These are phyloP conservation scores for Phytophthora tentaculata DNA, from an alignment of 352 stramenopile genomes.

Conservation along the genomic window DNA sequence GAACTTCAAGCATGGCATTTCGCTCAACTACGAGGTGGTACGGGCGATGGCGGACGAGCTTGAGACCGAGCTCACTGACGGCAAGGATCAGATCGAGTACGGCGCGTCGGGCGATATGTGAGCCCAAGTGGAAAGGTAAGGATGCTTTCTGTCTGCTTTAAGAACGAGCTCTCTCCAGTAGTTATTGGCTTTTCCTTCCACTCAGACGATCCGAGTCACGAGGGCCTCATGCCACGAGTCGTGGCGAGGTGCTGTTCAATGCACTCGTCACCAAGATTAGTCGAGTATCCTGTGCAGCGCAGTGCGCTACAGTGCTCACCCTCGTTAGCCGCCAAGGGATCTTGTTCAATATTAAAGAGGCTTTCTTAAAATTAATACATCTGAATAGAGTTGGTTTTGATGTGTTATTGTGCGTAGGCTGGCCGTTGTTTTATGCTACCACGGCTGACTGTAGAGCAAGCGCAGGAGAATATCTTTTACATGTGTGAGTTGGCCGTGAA, in stretches of 20 bases:
- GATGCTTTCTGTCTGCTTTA: conserved; percentile 77
- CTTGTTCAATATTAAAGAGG: too few relatives aligned
- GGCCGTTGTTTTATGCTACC: not conserved
- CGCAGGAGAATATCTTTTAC: conserved; percentile 84
- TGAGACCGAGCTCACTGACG: conserved; percentile 68
- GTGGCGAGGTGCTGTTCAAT: conserved; percentile 90
- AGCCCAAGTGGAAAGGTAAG: conserved; percentile 61
- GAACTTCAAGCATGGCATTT: conserved; percentile 83
- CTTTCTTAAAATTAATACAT: too few relatives aligned
- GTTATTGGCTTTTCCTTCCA: conserved; percentile 88
- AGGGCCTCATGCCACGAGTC: too few relatives aligned
- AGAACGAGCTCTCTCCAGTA: conserved; percentile 63
- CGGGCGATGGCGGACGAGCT: conserved; percentile 73
- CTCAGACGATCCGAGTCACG: conserved; percentile 78
- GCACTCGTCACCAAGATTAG: conserved; percentile 89
- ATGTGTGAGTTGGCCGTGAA: conserved; percentile 86
- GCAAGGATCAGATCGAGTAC: conserved; percentile 65
- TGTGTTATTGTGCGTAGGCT: not conserved
- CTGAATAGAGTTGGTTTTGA: not conserved
- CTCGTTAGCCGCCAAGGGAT: too few relatives aligned
- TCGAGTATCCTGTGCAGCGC: conserved; percentile 53
- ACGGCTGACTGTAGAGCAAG: conserved; percentile 62
- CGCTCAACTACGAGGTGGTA: conserved; percentile 87
- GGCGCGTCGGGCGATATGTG: conserved; percentile 64
- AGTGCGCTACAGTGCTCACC: too few relatives aligned